Base-by-base conservation (phyloP, 2,329 filamentous ascomycete species). In the Sporothrix dimorphospora region DNA sequence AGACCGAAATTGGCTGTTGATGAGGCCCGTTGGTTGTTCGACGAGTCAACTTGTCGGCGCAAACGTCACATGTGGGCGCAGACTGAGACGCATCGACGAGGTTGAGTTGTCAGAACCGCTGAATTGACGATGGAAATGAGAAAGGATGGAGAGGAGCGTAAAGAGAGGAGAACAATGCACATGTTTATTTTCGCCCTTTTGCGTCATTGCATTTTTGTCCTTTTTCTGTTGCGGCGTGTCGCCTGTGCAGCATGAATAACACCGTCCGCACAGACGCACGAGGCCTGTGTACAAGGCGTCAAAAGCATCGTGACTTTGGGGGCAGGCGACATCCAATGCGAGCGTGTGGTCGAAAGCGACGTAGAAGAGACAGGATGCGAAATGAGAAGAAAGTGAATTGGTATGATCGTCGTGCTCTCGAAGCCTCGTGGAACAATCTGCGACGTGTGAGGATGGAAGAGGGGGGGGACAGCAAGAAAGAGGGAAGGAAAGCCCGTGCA, bases 391-490 rank as follows among this genome's bases (percentile, higher is more conserved):
- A 38, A 63, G 34, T 38, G 4, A 55, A 51, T 4, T 38, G 21
- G 76, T 76, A 57, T 78, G 76, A 77, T 78, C 75, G 70, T 42
- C 73, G 63, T 66, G 72, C 27, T 38, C 19, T 77, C 68, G 77
- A 78, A 79, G 76, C 72, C 66, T 72, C 72, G 69, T 75, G 72
- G 77, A 79, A 78, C 73, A 73, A 75, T 55, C 72, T 75, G 73
- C 34, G 73, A 77, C 68, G 68, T 63, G 42, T 45, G 51, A 51
- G 51, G 34, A 34, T 34, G n/a, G 47, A 30, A 51, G 27, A 55
- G 8, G 19, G 3, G 65, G 19, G 11, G 12, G 24, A 65, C 38
- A 65, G 45, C 59, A 45, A 30, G 9, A 24, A 63, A 24, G 14
- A 42, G n/a, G 14, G 34, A 40, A 65, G 40, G 61, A 45, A 19